Evolutionary conservation across 306 rosid genomes (phyloP), one percentile per base, ranked within the genome.

Genomic region (Vicia sativa): DNA sequence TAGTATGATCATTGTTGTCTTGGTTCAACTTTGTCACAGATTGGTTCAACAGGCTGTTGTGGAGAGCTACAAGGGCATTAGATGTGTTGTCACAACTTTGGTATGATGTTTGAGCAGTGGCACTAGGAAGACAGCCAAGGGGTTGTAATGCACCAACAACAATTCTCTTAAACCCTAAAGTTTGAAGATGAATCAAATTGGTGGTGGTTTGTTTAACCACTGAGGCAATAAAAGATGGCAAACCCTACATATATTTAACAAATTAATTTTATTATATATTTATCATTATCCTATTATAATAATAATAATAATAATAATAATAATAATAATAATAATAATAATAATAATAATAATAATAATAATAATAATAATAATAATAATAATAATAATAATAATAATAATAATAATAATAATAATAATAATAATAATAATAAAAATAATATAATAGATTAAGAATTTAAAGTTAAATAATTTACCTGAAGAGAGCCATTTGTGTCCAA

Each of bases 41-140:
- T 65, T 79, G 74, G n/a, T 71, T 82, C 79, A 90, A 76, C 34
- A 77, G 52, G 31, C 59, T 62, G 78, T 90, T 90, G 76, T 87
- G 96, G 52, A 77, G 42, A 6, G 11, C 12, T 35, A 77, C 85
- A 0, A 86, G 85, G 16, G 12, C 2, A 69, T 86, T 86, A 19
- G 28, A 3, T 23, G 84, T 68, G 9, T 12, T 77, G 9, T 80
- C 81, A 73, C 97, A 90, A 3, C 59, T 53, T 35, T 57, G 74
- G 57, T 77, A 88, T 2, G 87, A 72, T 44, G 14, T 39, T 8
- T 8, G 1, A 1, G 48, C 60, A 5, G 92, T 87, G 73, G 6
- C 38, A 38, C 0, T 0, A 2, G 95, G 95, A 41, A 91, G 81
- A 48, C 97, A 91, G 2, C 95, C 97, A n/a, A 84, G 37, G 4